phyloP scores from a whole-genome alignment of 2,329 filamentous ascomycete genomes.

The Fusarium nygamai region DNA sequence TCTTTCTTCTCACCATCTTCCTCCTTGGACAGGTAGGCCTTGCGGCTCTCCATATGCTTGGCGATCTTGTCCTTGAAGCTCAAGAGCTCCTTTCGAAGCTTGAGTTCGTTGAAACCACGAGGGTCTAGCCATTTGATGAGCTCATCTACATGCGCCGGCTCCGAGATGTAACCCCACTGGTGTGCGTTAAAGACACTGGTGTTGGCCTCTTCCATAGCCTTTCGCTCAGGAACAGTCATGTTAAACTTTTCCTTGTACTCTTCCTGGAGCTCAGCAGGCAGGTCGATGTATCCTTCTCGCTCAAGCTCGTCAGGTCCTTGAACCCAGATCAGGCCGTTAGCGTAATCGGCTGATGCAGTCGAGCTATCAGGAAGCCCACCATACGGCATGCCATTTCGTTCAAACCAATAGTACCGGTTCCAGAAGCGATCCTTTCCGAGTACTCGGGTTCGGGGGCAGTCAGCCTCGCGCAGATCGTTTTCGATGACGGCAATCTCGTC shows the following conservation, averaged over 20 bases:
- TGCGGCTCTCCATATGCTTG: slow-evolving; percentile 82
- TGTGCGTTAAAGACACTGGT: slow-evolving; percentile 80
- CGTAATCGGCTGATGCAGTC: slow-evolving; percentile 86
- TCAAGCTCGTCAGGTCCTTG: slow-evolving; percentile 94
- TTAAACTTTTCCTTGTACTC: slow-evolving; percentile 82
- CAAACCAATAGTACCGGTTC: slow-evolving; percentile 99
- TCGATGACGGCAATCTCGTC: slow-evolving; percentile 86
- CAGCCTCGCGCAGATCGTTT: slow-evolving; percentile 91
- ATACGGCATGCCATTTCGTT: slow-evolving; percentile 97
- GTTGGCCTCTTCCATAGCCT: slow-evolving; percentile 83
- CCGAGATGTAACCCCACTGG: slow-evolving; percentile 93
- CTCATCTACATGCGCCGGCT: slow-evolving; percentile 78
- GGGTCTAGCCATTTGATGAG: slow-evolving; percentile 90
- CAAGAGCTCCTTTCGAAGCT: slow-evolving; percentile 86
- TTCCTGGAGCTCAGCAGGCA: slow-evolving; percentile 74
- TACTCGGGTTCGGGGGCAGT: slow-evolving; percentile 88
- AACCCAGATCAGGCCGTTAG: slow-evolving; percentile 95
- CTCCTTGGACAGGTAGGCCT: slow-evolving; percentile 67
- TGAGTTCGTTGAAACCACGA: slow-evolving; percentile 85
- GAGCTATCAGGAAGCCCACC: slow-evolving; percentile 88
- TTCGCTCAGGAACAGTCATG: slow-evolving; percentile 86
- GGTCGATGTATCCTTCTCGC: slow-evolving; percentile 84
- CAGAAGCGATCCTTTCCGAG: slow-evolving; percentile 96
- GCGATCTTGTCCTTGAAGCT: slow-evolving; percentile 79
- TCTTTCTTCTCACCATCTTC: slow-evolving; percentile 52